Conservation (phyloP, 2,329 filamentous ascomycete species). For the Lasiodiplodia sp. region DNA sequence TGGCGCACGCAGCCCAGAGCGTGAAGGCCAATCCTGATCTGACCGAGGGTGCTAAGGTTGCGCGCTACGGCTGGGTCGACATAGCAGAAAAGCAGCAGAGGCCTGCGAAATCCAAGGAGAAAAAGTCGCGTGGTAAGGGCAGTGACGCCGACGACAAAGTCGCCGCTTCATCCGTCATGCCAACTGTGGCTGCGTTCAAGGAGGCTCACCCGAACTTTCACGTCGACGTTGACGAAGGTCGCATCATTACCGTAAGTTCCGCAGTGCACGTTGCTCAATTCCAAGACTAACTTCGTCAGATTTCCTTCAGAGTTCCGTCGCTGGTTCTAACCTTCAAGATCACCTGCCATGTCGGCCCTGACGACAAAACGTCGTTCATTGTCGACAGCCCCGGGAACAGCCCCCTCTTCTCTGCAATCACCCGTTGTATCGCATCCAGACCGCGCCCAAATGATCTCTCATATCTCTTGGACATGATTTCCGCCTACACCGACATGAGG, state of each 20-base stretch:
- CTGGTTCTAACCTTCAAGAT: conserved; percentile 41
- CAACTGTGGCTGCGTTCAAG: conserved; percentile 39
- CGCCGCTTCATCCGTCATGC: conserved; percentile 35
- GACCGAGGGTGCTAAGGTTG: conserved; percentile 42
- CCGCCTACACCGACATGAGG: conserved; percentile 46
- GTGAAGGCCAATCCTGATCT: conserved; percentile 47
- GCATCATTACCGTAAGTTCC: conserved; percentile 38
- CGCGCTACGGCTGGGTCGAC: conserved; percentile 50
- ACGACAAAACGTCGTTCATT: conserved; percentile 38
- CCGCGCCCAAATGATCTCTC: conserved; percentile 42
- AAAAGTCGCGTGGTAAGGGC: conserved; percentile 25
- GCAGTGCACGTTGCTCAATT: not conserved
- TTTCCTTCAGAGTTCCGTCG: conserved; percentile 38
- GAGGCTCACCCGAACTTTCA: conserved; percentile 35
- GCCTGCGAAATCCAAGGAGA: conserved; percentile 29
- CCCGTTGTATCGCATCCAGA: conserved; percentile 45
- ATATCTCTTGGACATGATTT: conserved; percentile 49
- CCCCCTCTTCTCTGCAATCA: conserved; percentile 41
- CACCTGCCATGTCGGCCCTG: conserved; percentile 38
- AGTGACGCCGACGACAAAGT: conserved; percentile 31
- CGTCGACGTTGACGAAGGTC: conserved; percentile 42
- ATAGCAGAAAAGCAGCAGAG: conserved; percentile 36
- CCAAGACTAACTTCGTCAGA: conserved; percentile 35
- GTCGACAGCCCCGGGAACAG: conserved; percentile 42
- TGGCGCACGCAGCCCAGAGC: conserved; percentile 48